phyloP scores from a whole-genome alignment of 257 asterid genomes.

The Fraxinus anomala region DNA sequence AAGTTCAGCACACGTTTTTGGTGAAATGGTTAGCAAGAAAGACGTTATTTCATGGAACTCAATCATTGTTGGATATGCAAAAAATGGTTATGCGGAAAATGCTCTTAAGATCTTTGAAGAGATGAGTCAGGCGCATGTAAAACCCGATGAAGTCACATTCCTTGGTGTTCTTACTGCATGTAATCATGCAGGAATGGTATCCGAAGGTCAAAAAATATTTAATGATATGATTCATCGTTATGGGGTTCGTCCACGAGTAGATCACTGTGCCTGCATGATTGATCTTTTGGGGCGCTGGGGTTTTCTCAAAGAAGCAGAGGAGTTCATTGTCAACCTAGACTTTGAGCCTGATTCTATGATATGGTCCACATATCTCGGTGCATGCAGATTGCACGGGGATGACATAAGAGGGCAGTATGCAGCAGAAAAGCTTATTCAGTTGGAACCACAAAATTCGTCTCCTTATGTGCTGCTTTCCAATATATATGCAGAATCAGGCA shows the following conservation, averaged over 20 bases:
- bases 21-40: conserved; percentile 60
- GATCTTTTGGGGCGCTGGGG: conserved; percentile 96
- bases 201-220: conserved; percentile 66
- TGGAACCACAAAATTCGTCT: conserved; percentile 75
- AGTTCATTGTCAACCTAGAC: conserved; percentile 55
- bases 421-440: conserved; percentile 70
- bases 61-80: conserved; percentile 85
- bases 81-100: conserved; percentile 70
- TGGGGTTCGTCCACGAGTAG: conserved; percentile 60
- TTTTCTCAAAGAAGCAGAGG: conserved; percentile 71
- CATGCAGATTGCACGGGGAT: conserved; percentile 90
- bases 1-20: conserved; percentile 60
- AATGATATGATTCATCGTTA: conserved; percentile 48
- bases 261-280: conserved; percentile 88
- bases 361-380: conserved; percentile 81
- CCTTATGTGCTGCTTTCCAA: conserved; percentile 77
- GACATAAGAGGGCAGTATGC: conserved; percentile 68
- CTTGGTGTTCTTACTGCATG: conserved; percentile 93
- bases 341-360: conserved; percentile 71
- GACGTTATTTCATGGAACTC: conserved; percentile 86
- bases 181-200: conserved; percentile 82
- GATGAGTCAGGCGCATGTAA: conserved; percentile 53
- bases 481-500: conserved; percentile 76
- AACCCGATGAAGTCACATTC: conserved; percentile 82
- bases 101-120: conserved; percentile 66